Base-by-base conservation (phyloP, 2,329 filamentous ascomycete genomes). In the Plectosphaerella sp. region DNA sequence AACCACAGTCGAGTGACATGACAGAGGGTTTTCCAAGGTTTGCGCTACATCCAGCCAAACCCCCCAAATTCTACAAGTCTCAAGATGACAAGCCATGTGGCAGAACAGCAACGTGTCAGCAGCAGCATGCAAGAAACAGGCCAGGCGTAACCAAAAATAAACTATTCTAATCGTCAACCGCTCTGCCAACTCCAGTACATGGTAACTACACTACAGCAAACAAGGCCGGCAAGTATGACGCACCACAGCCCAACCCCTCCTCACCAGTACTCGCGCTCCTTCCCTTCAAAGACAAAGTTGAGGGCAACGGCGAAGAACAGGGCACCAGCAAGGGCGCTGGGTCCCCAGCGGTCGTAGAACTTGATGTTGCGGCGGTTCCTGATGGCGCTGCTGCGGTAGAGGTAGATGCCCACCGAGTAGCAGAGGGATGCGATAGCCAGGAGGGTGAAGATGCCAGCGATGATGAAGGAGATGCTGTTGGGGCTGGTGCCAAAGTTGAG, bases 341-440 rank as follows among this genome's bases (percentile, higher is more conserved):
- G 93, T 0, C 94, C 94, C 78, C 86, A 88, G 60, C 84, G 86
- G 68, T 99, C 94, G 67, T 97, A 94, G 70, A 94, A 99, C 61
- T 85, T 87, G 41, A 93, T 91, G n/a, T 88, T 90, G 57, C 86
- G 85, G 49, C 93, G 80, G 60, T 87, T 86, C 58, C 90, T 83
- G 64, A 97, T 97, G 56, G 90, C 90, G 57, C 82, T 78, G 59
- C 94, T 92, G 52, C 94, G 83, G 82, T 94, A 96, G 20, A 96
- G 74, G 67, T 97, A 99, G 50, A 96, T 83, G 47, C 78, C 81
- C 41, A 96, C 84, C 20, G 86, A 88, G 70, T 99, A 99, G 52
- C 88, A 69, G n/a, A 99, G 77, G 28, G 89, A 84, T 7, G 87
- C 55, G 41, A 91, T 79, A 3, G 93, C 92, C 3, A 97, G 77